These are phyloP conservation scores for Botryosphaeria agaves DNA, from an alignment of 2,329 filamentous ascomycete species.

Conservation along the genomic window DNA sequence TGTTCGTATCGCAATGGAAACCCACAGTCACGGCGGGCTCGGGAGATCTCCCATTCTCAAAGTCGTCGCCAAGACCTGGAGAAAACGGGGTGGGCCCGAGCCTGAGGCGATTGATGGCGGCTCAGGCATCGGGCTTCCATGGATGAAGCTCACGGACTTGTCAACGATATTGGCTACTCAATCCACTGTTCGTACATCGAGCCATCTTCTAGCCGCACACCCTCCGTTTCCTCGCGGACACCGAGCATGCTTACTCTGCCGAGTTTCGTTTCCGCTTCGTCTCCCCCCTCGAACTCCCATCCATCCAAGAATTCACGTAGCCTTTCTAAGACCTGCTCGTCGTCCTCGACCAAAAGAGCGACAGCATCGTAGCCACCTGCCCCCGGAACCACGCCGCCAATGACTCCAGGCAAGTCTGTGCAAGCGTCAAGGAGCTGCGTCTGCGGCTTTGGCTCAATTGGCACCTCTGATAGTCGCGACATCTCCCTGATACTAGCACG, in stretches of 20 bases:
- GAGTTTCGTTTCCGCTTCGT: constrained; percentile 26
- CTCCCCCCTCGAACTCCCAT: constrained; percentile 32
- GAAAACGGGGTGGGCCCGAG: too few relatives aligned
- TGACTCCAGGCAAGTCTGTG: constrained; percentile 54
- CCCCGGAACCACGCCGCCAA: constrained; percentile 83
- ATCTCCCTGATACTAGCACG: constrained; percentile 54
- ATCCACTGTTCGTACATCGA: constrained; percentile 23
- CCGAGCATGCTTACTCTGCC: constrained; percentile 50
- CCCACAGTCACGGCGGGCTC: too few relatives aligned
- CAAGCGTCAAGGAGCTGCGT: constrained; percentile 69
- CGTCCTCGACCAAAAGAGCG: constrained; percentile 61
- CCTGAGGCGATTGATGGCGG: too few relatives aligned
- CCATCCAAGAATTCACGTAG: constrained; percentile 44
- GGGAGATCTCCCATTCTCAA: too few relatives aligned
- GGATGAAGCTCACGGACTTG: too few relatives aligned
- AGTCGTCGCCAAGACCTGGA: too few relatives aligned
- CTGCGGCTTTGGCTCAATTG: constrained; percentile 78
- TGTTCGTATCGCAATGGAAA: too few relatives aligned
- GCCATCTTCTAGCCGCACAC: constrained; percentile 28
- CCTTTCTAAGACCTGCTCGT: constrained; percentile 40
- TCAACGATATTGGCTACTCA: too few relatives aligned
- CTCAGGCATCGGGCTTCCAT: too few relatives aligned
- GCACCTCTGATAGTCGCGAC: constrained; percentile 56
- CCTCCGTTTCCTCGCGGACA: constrained; percentile 58
- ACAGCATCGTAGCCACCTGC: constrained; percentile 90